These are phyloP conservation scores for Osmanthus fragrans DNA, from an alignment of 257 asterid species.

Conservation along the genomic window DNA sequence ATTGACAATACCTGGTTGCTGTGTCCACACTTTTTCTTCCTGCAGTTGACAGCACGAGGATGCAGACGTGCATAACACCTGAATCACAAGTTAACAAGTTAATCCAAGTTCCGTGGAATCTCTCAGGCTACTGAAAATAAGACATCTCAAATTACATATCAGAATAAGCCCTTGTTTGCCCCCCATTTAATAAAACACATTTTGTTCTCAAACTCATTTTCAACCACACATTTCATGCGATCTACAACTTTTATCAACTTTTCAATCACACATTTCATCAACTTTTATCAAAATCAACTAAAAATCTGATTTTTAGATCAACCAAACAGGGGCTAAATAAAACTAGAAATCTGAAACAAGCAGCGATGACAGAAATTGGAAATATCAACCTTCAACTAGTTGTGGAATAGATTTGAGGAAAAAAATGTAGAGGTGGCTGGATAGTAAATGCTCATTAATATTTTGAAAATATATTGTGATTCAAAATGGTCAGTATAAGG, in stretches of 20 bases:
- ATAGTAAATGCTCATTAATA: not conserved
- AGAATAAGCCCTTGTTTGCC: too few relatives aligned
- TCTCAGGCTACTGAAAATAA: not conserved
- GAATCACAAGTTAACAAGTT: not conserved
- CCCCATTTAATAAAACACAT: too few relatives aligned
- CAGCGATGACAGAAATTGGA: not conserved
- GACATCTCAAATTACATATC: not conserved
- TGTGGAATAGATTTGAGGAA: not conserved
- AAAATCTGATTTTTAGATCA: too few relatives aligned
- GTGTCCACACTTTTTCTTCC: conserved; percentile 19
- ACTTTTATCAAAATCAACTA: too few relatives aligned
- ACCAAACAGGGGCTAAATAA: too few relatives aligned
- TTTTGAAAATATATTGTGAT: not conserved
- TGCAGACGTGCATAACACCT: conserved; percentile 3
- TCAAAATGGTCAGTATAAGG: not conserved
- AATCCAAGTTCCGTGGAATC: not conserved
- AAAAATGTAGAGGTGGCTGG: not conserved
- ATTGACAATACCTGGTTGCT: conserved; percentile 8
- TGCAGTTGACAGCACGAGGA: conserved; percentile 18
- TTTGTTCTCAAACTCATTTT: too few relatives aligned
- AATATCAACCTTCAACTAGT: not conserved
- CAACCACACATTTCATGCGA: too few relatives aligned
- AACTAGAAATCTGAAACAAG: not conserved
- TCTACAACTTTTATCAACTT: too few relatives aligned
- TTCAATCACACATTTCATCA: too few relatives aligned